Evolutionary conservation across 2,329 filamentous ascomycete species (phyloP).

Genomic region (Cytospora piceae): DNA sequence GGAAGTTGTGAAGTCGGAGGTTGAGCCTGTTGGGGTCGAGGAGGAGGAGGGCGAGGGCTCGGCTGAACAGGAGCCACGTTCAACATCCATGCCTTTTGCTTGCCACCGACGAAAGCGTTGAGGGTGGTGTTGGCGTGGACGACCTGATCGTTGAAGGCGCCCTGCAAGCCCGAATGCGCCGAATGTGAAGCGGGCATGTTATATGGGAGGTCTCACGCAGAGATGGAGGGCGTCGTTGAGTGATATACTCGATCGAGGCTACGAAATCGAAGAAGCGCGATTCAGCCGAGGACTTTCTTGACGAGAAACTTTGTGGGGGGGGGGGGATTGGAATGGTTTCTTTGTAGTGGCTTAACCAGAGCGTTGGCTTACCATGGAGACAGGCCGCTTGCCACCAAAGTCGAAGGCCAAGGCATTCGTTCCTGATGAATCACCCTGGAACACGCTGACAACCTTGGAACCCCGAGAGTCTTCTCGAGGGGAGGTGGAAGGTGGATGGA

Average conservation of each 20-base stretch:
- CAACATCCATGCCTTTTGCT: conserved; percentile 39
- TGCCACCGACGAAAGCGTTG: conserved; percentile 37
- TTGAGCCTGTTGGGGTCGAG: conserved; percentile 8
- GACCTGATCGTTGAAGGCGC: conserved; percentile 31
- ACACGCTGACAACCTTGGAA: background rate
- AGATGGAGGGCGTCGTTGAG: conserved; percentile 7
- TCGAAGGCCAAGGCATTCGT: background rate
- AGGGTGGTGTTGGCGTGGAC: conserved; percentile 39
- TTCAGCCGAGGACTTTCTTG: conserved; percentile 17
- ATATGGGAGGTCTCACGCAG: conserved; percentile 18
- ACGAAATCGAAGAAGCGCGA: background rate
- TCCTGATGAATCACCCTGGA: background rate
- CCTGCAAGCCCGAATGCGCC: conserved; percentile 15
- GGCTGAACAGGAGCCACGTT: conserved; percentile 27
- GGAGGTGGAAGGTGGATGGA: background rate
- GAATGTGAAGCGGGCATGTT: conserved; percentile 28
- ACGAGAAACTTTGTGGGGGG: background rate
- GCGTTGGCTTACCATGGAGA: conserved; percentile 20
- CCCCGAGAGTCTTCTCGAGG: background rate
- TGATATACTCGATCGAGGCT: background rate
- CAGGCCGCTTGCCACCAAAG: conserved; percentile 1
- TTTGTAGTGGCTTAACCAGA: conserved; percentile 1
- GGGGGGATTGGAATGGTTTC: background rate
- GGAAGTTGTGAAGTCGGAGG: conserved; percentile 2
- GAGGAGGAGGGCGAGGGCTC: conserved; percentile 29